Percentiles rank a stretch among this genome's conserved stretches.
These are phyloP conservation scores for Colletotrichum limetticola DNA, from an alignment of 2,329 filamentous ascomycete species.

Conservation along the genomic window DNA sequence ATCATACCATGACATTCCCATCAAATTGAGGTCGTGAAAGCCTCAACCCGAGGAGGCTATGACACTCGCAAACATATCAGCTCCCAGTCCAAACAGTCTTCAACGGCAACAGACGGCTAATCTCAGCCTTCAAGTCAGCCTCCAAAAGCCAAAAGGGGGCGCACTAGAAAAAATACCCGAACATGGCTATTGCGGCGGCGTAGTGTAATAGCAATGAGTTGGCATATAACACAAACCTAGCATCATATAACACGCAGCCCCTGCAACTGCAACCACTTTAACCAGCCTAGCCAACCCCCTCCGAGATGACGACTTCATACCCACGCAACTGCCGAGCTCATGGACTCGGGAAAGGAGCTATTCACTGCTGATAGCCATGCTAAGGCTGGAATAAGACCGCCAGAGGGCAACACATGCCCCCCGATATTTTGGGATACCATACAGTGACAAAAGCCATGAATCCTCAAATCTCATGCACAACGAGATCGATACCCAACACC, in stretches of 20 bases:
- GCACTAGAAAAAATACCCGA: not conserved
- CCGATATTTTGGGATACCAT: no score
- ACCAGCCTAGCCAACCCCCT: not conserved
- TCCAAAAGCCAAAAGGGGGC: not conserved
- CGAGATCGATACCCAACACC: not conserved
- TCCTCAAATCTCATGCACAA: not conserved
- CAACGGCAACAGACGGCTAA: not conserved
- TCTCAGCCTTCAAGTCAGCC: not conserved
- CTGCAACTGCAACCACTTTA: not conserved
- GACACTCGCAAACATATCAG: not conserved
- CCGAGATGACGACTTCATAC: not conserved
- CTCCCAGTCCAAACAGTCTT: not conserved
- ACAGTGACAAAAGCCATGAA: not conserved
- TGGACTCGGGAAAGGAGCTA: no score
- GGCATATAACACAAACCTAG: not conserved
- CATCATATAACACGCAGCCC: not conserved
- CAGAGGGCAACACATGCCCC: not conserved
- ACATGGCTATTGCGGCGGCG: not conserved
- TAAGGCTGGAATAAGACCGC: not conserved
- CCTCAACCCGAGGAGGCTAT: not conserved
- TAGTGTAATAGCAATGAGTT: not conserved
- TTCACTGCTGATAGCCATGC: not conserved
- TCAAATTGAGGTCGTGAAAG: not conserved
- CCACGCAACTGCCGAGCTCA: not conserved
- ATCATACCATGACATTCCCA: not conserved